Percentiles rank a stretch among this genome's conserved stretches.
phyloP scores from a whole-genome alignment of 2,329 filamentous ascomycete genomes.

The Aureobasidium namibiae region DNA sequence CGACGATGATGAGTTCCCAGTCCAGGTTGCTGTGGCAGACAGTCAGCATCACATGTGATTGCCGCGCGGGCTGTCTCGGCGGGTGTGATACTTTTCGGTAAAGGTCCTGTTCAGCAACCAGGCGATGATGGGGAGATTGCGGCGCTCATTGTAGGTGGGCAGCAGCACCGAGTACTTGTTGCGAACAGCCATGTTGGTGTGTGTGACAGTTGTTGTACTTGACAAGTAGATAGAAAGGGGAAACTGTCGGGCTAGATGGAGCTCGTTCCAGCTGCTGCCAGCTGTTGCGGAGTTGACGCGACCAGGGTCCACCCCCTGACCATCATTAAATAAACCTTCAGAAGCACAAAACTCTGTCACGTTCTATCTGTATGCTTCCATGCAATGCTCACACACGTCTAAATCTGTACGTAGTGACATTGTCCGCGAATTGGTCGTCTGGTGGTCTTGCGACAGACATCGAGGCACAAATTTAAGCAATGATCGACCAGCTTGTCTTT shows the following conservation, averaged over 20 bases:
- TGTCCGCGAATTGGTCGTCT: no score
- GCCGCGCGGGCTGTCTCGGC: background rate
- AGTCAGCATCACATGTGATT: constrained; percentile 1
- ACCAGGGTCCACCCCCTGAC: background rate
- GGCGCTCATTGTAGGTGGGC: constrained; percentile 96
- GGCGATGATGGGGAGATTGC: constrained; percentile 90
- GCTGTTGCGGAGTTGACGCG: constrained; percentile 3
- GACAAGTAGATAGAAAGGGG: background rate
- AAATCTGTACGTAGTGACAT: background rate
- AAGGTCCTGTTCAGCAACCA: constrained; percentile 93
- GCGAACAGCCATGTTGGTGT: constrained; percentile 31
- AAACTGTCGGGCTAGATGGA: background rate
- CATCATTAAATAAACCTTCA: background rate
- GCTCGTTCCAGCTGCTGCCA: background rate
- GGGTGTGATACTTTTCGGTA: constrained; percentile 67
- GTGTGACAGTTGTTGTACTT: background rate
- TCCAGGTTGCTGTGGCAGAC: constrained; percentile 64
- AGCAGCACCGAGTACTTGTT: constrained; percentile 96
- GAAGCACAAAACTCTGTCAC: background rate
- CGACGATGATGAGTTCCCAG: constrained; percentile 96
- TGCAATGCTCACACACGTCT: background rate
- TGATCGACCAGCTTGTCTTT: background rate
- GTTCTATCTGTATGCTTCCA: background rate
- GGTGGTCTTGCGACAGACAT: no score
- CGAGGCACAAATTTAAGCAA: background rate